Evolutionary conservation across 225 moss, liverwort and hornwort genomes (phyloP), one percentile per base, ranked within the genome.

Genomic region (Sphagnum contortum): DNA sequence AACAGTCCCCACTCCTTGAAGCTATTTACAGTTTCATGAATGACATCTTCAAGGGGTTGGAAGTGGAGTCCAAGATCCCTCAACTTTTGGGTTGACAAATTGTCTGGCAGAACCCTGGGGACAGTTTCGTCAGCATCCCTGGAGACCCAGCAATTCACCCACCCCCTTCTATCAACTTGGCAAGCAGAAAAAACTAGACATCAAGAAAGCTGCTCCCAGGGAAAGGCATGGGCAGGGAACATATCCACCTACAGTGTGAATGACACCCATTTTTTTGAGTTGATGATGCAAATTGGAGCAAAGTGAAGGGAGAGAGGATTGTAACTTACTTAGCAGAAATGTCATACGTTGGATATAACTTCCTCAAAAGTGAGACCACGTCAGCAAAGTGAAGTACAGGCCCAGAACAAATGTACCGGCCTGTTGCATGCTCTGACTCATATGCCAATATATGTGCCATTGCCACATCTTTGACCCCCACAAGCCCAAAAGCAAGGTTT

Each of bases 361-460:
- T 45, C 57, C 44, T 57, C 4, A 86, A 73, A 61, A 74, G n/a
- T 6, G 66, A 58, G 10, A 74, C 79, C 1, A 86, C 47, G 65
- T 86, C 65, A 45, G 74, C 44, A 1, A 74, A 68, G 55, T 82
- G 79, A 10, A 53, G 11, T 45, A 70, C 72, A 71, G 74, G 77
- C 68, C 72, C 78, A 9, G 81, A 79, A 68, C 85, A 82, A 3
- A 86, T 71, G 47, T 75, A 82, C 8, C 85, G 72, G 14, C 81
- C 81, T 7, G 55, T 52, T 0, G 85, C 81, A 3, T 61, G 51
- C 0, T 70, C 58, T 11, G 79, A 63, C 66, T 74, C 72, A 46
- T 73, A 82, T 12, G 74, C 81, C 57, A 82, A 64, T 57, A 86
- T 51, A 55, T 86, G 85, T 0, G 85, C 85, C 68, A 69, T 65